phyloP scores from a whole-genome alignment of 2,329 filamentous ascomycete species.

The Endothia cerciana region DNA sequence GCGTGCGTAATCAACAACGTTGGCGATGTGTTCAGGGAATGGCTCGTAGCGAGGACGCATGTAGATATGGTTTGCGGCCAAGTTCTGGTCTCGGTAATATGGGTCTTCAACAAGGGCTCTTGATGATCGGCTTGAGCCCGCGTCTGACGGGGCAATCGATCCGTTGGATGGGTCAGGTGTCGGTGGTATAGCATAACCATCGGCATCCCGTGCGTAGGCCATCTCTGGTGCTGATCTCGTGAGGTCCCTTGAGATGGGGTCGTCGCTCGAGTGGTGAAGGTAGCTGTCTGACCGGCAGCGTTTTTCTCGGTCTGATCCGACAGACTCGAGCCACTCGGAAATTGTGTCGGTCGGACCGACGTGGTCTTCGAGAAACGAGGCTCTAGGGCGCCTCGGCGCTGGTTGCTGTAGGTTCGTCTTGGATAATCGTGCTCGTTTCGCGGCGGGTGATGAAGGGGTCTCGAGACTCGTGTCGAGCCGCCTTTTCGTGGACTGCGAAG shows the following conservation, averaged over 20 bases:
- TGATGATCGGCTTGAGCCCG: slow-evolving; percentile 7
- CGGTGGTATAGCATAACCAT: slow-evolving; percentile 27
- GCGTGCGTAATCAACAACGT: slow-evolving; percentile 30
- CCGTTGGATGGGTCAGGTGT: slow-evolving; percentile 21
- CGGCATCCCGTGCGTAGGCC: slow-evolving; percentile 28
- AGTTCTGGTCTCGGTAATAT: slow-evolving; percentile 33
- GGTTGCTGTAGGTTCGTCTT: slow-evolving; percentile 20
- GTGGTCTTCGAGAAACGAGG: slow-evolving; percentile 29
- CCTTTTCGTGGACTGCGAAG: slow-evolving; percentile 10
- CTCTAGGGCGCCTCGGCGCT: slow-evolving; percentile 22
- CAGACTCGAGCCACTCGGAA: slow-evolving; percentile 31
- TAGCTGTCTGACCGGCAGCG: slow-evolving; percentile 36
- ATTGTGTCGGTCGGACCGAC: slow-evolving; percentile 4
- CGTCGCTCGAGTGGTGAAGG: slow-evolving; percentile 31
- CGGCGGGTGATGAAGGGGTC: slow-evolving; percentile 30
- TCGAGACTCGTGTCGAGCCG: slow-evolving; percentile 33
- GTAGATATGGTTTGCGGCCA: slow-evolving; percentile 34
- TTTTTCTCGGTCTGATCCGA: slow-evolving; percentile 35
- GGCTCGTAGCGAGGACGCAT: slow-evolving; percentile 29
- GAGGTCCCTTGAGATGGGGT: slow-evolving; percentile 32
- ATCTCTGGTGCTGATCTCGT: slow-evolving; percentile 31
- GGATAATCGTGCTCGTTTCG: slow-evolving; percentile 13
- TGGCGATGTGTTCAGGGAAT: slow-evolving; percentile 31
- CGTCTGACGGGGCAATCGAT: slow-evolving; percentile 7
- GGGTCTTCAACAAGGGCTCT: slow-evolving; percentile 33